Evolutionary conservation across 2,329 filamentous ascomycete species (phyloP).

Genomic region (Diaporthe amygdali): DNA sequence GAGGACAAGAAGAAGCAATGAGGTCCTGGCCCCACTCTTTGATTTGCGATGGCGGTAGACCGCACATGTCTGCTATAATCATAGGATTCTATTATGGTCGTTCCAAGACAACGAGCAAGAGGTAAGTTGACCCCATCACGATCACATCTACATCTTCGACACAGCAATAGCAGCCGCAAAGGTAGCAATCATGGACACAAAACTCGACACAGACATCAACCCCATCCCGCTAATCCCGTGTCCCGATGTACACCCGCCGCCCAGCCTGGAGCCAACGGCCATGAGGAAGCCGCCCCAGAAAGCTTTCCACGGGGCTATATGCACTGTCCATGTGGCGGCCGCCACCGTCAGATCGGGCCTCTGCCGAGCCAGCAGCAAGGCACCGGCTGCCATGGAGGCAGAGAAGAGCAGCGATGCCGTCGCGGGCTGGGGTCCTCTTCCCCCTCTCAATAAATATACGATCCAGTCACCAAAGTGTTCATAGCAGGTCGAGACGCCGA

Average conservation of each 20-base stretch:
- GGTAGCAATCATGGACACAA: slow-evolving; percentile 63
- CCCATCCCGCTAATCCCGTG: slow-evolving; percentile 73
- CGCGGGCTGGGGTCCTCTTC: slow-evolving; percentile 33
- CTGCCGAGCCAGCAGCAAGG: slow-evolving; percentile 40
- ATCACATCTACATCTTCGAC: neutral
- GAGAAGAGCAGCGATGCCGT: slow-evolving; percentile 57
- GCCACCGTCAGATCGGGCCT: slow-evolving; percentile 38
- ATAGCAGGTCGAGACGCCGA: slow-evolving; percentile 67
- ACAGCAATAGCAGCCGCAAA: slow-evolving; percentile 45
- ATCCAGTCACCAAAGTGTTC: slow-evolving; percentile 64
- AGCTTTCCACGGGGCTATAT: slow-evolving; percentile 44
- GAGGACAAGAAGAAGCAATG: neutral
- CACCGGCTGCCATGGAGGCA: slow-evolving; percentile 54
- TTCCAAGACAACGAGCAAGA: neutral
- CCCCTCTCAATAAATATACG: slow-evolving; percentile 46
- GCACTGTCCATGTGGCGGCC: slow-evolving; percentile 30
- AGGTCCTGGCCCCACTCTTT: neutral
- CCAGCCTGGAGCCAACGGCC: slow-evolving; percentile 64
- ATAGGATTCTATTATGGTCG: neutral
- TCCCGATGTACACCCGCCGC: slow-evolving; percentile 71
- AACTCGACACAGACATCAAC: slow-evolving; percentile 65
- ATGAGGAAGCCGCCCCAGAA: slow-evolving; percentile 61
- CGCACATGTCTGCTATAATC: neutral
- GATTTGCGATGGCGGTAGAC: neutral
- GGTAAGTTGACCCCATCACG: neutral